Base-by-base conservation (phyloP, 108 stramenopile species). In the Skeletonema potamos region DNA sequence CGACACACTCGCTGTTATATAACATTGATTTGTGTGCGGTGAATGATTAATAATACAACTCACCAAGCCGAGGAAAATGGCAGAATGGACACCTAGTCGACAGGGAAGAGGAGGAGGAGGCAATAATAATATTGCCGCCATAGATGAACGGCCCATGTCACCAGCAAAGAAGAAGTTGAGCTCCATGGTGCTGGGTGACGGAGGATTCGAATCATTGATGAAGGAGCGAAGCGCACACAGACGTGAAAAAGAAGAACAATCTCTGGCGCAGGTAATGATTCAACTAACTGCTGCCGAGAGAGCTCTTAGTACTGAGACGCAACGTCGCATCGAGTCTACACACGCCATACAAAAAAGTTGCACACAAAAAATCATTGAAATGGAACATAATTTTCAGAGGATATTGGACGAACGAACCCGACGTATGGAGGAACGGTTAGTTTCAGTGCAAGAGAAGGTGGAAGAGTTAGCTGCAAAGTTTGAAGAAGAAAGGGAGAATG, bases 261-360 rank as follows among this genome's bases (percentile, higher is more conserved):
- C 81, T 72, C 73, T 94, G 26, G 93, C 93, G 28, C 82, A 89
- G 70, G 74, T 94, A n/a, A 68, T 68, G 51, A 89, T 94, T 1
- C 83, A 88, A 61, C 83, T 92, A 54, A 72, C 68, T 22, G 85
- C 84, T 8, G 69, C 91, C 17, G 93, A 94, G 59, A 65, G 84
- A 66, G 86, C 89, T 1, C 74, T 94, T 62, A 75, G 87, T 1
- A 81, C 86, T 9, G 91, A 94, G 77, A 87, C 83, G 4, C 92
- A 91, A 67, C 83, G 93, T 34, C 86, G 93, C 22, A 85, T 94
- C 32, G 89, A 94, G 66, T 85, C 88, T 27, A 88, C 86, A 6
- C 86, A 85, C 29, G 64, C 67, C 34, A 66, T 94, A 17, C 84
- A 91, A 62, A 68, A 80, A 20, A 64, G 72, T 39, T 88, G 89